Evolutionary conservation across 306 rosid species (phyloP).

Genomic region (Vicia sativa): DNA sequence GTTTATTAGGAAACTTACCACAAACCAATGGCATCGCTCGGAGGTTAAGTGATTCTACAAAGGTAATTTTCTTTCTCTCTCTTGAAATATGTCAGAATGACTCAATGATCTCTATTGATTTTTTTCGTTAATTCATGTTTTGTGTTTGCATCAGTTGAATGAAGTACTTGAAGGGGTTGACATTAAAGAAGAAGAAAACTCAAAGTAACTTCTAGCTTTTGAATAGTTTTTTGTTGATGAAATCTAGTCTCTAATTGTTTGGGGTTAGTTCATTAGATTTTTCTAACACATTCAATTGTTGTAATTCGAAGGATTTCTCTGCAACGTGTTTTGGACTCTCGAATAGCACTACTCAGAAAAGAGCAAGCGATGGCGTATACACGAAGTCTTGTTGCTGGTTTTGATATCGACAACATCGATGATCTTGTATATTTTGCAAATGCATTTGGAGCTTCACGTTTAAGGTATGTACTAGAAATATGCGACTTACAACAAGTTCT

Average conservation of each 20-base stretch:
- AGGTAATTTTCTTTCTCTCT: slow-evolving; percentile 35
- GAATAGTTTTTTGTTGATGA: slow-evolving; percentile 31
- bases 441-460: slow-evolving; percentile 74
- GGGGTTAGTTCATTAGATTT: slow-evolving; percentile 8
- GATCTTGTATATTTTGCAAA: slow-evolving; percentile 59
- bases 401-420: slow-evolving; percentile 55
- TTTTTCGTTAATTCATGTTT: slow-evolving; percentile 21
- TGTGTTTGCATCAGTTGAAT: slow-evolving; percentile 46
- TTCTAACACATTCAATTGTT: slow-evolving; percentile 35
- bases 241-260: slow-evolving; percentile 27
- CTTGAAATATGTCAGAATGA: slow-evolving; percentile 6
- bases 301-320: slow-evolving; percentile 48
- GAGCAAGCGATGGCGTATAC: slow-evolving; percentile 83
- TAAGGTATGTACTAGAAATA: slow-evolving; percentile 50
- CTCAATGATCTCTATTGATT: not conserved
- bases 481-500: not conserved
- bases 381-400: slow-evolving; percentile 69
- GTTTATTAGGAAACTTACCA: slow-evolving; percentile 39
- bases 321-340: slow-evolving; percentile 59
- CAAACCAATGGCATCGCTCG: slow-evolving; percentile 44
- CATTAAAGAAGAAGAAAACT: slow-evolving; percentile 53
- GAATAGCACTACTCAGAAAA: slow-evolving; percentile 55
- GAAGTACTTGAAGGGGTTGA: slow-evolving; percentile 43
- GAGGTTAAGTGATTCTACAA: slow-evolving; percentile 48
- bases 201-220: slow-evolving; percentile 53